These are phyloP conservation scores for Tremellales sp. DNA, from an alignment of 1,284 basidiomycete species.

Conservation along the genomic window DNA sequence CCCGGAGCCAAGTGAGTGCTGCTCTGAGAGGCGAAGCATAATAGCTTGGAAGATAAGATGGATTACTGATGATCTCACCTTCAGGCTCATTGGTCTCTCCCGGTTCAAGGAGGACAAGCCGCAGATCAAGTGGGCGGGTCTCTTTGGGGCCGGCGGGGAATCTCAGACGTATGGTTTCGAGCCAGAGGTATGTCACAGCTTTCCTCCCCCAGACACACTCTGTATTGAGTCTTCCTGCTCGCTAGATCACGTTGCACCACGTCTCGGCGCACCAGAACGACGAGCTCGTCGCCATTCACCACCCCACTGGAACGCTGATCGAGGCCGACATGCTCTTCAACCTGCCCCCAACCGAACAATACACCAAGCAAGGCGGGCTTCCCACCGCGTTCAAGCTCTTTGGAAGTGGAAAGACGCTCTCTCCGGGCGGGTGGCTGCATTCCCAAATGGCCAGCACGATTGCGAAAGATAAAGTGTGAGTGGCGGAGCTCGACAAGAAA, in stretches of 20 bases:
- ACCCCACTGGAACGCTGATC: slow-evolving; percentile 70
- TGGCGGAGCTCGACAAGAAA: slow-evolving; percentile 13
- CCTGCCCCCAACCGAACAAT: slow-evolving; percentile 78
- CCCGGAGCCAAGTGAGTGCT: slow-evolving; percentile 61
- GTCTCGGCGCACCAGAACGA: slow-evolving; percentile 79
- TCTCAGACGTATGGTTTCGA: slow-evolving; percentile 69
- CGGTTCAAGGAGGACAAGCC: slow-evolving; percentile 49
- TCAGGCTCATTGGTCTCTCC: slow-evolving; percentile 49
- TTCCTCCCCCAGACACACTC: not conserved
- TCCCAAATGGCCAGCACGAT: slow-evolving; percentile 55
- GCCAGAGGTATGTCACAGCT: slow-evolving; percentile 57
- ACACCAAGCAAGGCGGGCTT: slow-evolving; percentile 56
- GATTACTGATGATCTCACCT: slow-evolving; percentile 3
- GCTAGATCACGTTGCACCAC: slow-evolving; percentile 54
- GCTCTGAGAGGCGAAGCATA: not conserved
- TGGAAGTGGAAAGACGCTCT: slow-evolving; percentile 47
- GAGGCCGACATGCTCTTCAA: slow-evolving; percentile 89
- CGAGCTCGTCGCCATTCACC: slow-evolving; percentile 85
- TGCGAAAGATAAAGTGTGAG: slow-evolving; percentile 62
- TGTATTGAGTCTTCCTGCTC: not conserved
- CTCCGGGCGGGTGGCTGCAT: slow-evolving; percentile 61
- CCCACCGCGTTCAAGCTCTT: slow-evolving; percentile 43
- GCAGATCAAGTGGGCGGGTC: slow-evolving; percentile 48
- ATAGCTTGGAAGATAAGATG: not conserved
- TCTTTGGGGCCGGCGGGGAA: slow-evolving; percentile 45